Evolutionary conservation across 371 early-diverging fungal genomes (phyloP), one percentile per base, ranked within the genome.

Genomic region (Mucor irregularis): DNA sequence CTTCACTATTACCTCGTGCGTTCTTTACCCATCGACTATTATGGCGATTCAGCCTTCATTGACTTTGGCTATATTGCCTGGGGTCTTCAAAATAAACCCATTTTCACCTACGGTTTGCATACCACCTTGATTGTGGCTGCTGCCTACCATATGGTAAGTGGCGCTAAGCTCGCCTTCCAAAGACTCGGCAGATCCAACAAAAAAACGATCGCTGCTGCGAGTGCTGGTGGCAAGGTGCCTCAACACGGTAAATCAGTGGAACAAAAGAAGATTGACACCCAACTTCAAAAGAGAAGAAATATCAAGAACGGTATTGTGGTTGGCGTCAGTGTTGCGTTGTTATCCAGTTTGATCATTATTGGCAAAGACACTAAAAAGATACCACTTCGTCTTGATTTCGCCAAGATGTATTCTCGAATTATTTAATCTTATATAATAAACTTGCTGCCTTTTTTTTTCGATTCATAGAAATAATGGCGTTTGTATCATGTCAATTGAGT

Each of bases 11-110:
- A 55, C 24, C 53, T 75, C 6, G 62, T 61, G 0, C 73, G 79
- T 24, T 28, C 16, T 11, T 43, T 75, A 5, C 79, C 79, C 14
- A 55, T 58, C 5, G 35, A 55, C 5, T 56, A 62, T 26, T 73
- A 75, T 68, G 79, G 79, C 11, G 79, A 78, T 44, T 73, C 74
- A 0, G 53, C 76, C 2, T 73, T 78, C 45, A 61, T 78, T 8
- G 79, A 78, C 43, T 73, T 75, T 54, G 65, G 69, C 8, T 61
- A 71, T 37, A 49, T 78, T 29, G 71, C 72, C 1, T 75, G 75
- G 71, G 71, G 75, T 19, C 45, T 75, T 8, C 76, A 78, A 45
- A 78, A 71, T 13, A 53, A 61, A 47, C 71, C 79, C 6, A 11
- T 58, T 0, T 54, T 73, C n/a, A 69, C 74, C 3, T 74, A 68